Evolutionary conservation across 139 green algal species (phyloP), one percentile per base, ranked within the genome.

Genomic region (Chlorella sp.): DNA sequence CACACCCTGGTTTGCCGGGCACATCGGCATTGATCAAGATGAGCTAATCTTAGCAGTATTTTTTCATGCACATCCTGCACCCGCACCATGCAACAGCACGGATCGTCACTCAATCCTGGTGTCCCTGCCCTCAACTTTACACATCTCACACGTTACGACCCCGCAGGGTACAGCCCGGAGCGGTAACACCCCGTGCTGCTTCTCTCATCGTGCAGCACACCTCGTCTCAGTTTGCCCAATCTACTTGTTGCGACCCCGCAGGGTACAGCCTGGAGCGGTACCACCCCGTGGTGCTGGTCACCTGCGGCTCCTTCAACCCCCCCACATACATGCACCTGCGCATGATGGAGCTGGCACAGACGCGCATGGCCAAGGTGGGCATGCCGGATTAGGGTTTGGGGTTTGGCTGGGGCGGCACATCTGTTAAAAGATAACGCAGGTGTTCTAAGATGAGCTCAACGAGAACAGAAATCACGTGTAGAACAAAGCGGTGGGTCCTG

Each of bases 401-500:
- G 75, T 48, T 96, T 96, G 91, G 93, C 93, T 95, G 94, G 94
- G 24, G 64, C 64, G 24, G 64, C 64, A 73, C 64, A 73, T n/a
- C 22, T 26, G 64, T 73, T 97, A 96, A 93, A 95, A 96, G 97
- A 96, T 95, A 93, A 95, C 93, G 95, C 94, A 97, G 93, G 18
- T 22, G 93, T 96, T 94, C 95, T 97, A 96, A 97, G 96, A 96
- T 97, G 95, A 97, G 95, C 95, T 97, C 96, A 98, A 96, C 95
- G 96, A 97, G 96, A 98, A 97, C 95, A 94, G 94, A 98, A 97
- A 98, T 98, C 95, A 97, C 95, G 95, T 97, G 95, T 98, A 78
- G 71, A 78, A 78, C 71, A 78, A 78, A 78, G 39, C 30, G 71
- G 71, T 78, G n/a, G n/a, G n/a, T n/a, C n/a, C 91, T 32, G 24